Evolutionary conservation across 1,284 basidiomycete species (phyloP).

Genomic region (Pyrrhoderma lamaoense): DNA sequence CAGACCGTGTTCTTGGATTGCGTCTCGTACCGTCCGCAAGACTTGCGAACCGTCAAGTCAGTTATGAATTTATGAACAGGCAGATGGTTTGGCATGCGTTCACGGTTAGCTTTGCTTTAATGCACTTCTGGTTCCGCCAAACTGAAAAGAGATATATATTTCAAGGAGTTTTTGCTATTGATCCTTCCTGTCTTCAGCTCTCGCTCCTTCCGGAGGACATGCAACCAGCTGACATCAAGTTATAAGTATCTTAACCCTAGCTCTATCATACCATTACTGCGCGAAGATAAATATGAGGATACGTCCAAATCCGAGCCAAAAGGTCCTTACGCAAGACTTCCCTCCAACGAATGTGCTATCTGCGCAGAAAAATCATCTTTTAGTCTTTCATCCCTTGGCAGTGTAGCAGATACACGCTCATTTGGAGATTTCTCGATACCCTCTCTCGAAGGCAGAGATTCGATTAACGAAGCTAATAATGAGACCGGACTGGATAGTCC

Average conservation of each 20-base stretch:
- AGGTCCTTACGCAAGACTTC: slow-evolving; percentile 59
- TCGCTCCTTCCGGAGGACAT: slow-evolving; percentile 52
- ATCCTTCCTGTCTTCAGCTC: slow-evolving; percentile 79
- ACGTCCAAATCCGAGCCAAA: slow-evolving; percentile 20
- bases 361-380: slow-evolving; percentile 68
- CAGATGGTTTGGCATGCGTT: slow-evolving; percentile 99
- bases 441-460: slow-evolving; percentile 6
- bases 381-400: slow-evolving; percentile 46
- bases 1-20: slow-evolving; percentile 79
- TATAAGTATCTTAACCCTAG: slow-evolving; percentile 6
- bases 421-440: slow-evolving; percentile 14
- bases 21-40: slow-evolving; percentile 68
- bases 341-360: slow-evolving; percentile 69
- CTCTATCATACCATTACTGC: slow-evolving; percentile 21
- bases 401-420: slow-evolving; percentile 30
- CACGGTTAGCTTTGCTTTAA: slow-evolving; percentile 54
- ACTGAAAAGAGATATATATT: background rate
- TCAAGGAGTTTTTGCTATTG: slow-evolving; percentile 96
- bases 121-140: background rate
- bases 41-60: slow-evolving; percentile 77
- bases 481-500: slow-evolving; percentile 31
- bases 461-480: slow-evolving; percentile 13
- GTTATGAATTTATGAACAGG: slow-evolving; percentile 98
- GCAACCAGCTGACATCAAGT: slow-evolving; percentile 10
- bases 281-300: slow-evolving; percentile 25